phyloP scores from a whole-genome alignment of 2,329 filamentous ascomycete species.

The Sclerotinia trifoliorum region DNA sequence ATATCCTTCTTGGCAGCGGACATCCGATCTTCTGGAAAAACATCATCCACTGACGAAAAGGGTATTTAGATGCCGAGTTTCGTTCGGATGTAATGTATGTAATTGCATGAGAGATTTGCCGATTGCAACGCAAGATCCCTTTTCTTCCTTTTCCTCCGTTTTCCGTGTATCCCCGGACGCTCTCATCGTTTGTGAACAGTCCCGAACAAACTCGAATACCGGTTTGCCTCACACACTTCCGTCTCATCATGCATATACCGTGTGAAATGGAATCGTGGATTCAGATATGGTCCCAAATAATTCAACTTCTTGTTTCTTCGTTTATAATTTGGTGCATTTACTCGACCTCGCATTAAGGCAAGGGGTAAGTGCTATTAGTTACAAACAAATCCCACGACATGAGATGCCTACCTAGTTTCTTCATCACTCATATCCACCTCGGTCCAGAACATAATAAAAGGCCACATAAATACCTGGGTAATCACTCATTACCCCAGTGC shows the following conservation, averaged over 20 bases:
- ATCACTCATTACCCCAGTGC: background rate
- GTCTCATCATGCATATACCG: background rate
- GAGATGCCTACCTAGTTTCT: background rate
- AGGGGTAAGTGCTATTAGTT: background rate
- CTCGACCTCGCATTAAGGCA: background rate
- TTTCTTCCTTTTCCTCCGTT: conserved; percentile 4
- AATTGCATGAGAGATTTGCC: conserved; percentile 17
- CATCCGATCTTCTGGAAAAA: conserved; percentile 1
- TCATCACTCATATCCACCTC: conserved; percentile 5
- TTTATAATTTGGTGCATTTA: background rate
- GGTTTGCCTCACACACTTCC: conserved; percentile 6
- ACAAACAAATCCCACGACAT: background rate
- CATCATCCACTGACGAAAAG: conserved; percentile 8
- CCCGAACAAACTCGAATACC: conserved; percentile 4
- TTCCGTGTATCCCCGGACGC: background rate
- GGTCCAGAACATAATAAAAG: conserved; percentile 1
- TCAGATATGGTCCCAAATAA: background rate
- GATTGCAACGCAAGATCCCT: conserved; percentile 13
- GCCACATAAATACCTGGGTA: conserved; percentile 8
- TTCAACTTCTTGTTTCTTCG: background rate
- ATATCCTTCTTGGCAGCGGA: conserved; percentile 4
- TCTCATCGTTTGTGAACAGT: background rate
- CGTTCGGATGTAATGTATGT: conserved; percentile 21
- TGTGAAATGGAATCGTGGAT: background rate
- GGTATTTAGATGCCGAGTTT: conserved; percentile 11